Percentiles rank a stretch among this genome's conserved stretches.
Conservation (phyloP, 331 rosid genomes). For the Acacia concinna region DNA sequence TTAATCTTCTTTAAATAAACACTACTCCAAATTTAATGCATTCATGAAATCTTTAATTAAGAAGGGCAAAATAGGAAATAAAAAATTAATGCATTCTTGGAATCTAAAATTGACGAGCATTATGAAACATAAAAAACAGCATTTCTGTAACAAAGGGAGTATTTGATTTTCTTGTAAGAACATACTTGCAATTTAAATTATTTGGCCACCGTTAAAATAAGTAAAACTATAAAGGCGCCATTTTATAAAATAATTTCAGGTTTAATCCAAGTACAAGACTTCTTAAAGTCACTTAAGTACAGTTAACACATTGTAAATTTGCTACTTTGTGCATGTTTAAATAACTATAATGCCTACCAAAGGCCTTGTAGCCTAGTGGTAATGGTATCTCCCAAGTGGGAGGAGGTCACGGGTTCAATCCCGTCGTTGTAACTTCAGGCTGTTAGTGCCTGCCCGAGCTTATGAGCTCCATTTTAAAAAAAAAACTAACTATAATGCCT, state of each 20-base stretch:
- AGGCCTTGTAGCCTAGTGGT: too few species aligned
- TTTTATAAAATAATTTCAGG: not conserved
- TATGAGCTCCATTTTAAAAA: too few species aligned
- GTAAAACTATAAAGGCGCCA: not conserved
- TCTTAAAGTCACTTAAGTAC: not conserved
- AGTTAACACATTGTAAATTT: slow-evolving; percentile 11
- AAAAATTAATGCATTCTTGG: not conserved
- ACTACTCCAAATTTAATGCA: not conserved
- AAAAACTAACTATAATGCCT: not conserved
- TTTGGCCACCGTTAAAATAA: not conserved
- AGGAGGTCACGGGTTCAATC: too few species aligned
- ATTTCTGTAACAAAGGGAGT: not conserved
- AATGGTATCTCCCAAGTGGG: too few species aligned
- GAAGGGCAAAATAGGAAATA: not conserved
- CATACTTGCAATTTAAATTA: not conserved
- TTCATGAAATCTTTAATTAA: too few species aligned
- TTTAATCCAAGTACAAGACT: slow-evolving; percentile 3
- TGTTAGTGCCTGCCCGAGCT: too few species aligned
- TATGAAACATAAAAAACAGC: not conserved
- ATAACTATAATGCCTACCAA: not conserved
- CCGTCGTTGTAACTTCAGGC: too few species aligned
- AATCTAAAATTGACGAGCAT: not conserved
- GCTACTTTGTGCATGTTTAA: not conserved
- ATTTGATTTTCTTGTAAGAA: not conserved
- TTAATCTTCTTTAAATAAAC: too few species aligned